These are phyloP conservation scores for Agrocybe praecox DNA, from an alignment of 768 basidiomycete genomes.

Conservation along the genomic window DNA sequence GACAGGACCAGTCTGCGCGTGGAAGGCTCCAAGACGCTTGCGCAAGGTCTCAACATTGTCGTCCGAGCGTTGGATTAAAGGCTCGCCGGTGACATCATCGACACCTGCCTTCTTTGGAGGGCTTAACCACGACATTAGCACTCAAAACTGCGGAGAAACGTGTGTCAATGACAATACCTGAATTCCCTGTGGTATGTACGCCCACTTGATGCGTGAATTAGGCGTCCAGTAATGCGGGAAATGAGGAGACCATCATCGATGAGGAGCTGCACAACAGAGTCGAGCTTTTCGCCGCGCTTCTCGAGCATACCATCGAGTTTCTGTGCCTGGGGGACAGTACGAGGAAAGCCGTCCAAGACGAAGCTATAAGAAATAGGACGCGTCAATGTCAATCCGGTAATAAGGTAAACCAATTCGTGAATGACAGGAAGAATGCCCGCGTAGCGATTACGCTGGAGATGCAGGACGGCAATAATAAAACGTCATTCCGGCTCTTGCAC, in stretches of 20 bases:
- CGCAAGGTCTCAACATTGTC: conserved; percentile 95
- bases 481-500: too few species aligned
- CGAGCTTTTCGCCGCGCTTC: conserved; percentile 80
- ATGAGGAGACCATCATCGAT: conserved; percentile 96
- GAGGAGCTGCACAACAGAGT: conserved; percentile 89
- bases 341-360: conserved; percentile 99
- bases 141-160: conserved; percentile 7
- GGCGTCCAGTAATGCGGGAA: conserved; percentile 94
- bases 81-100: conserved; percentile 95
- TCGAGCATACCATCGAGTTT: conserved; percentile 94
- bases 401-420: conserved; percentile 11
- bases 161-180: conserved; percentile 56
- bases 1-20: conserved; percentile 93
- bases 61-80: conserved; percentile 95
- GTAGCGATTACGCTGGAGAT: conserved; percentile 3
- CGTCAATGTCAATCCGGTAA: conserved; percentile 14
- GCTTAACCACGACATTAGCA: conserved; percentile 43
- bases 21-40: conserved; percentile 88
- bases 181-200: conserved; percentile 96
- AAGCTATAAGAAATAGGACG: conserved; percentile 57
- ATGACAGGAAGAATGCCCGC: conserved; percentile 3
- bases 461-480: neutral
- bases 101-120: conserved; percentile 96
- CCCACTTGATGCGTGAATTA: conserved; percentile 89
- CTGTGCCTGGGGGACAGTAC: conserved; percentile 94